Base-by-base conservation (phyloP, 805 yeast genomes). In the Priceomyces carsonii region DNA sequence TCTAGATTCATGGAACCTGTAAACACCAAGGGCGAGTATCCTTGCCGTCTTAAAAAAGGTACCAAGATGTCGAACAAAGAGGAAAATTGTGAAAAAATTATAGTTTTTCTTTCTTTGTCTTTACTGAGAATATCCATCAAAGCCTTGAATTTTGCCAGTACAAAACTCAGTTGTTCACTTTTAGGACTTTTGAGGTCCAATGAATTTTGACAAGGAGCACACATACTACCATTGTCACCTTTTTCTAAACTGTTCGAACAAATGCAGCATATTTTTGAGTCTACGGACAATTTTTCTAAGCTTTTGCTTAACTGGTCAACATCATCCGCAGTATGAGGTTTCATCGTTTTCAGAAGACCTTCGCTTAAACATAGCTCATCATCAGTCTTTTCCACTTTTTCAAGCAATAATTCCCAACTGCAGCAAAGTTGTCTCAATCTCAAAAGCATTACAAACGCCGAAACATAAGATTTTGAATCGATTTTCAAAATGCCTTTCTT, bases 31-130 rank as follows among this genome's bases (percentile, higher is more conserved):
- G 37, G 59, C 19, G 42, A 42, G 32, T 66, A 47, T 6, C 65
- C 65, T 14, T 56, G 50, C 6, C 43, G 43, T 7, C 44, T 38
- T 18, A 71, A 47, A 26, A 48, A 42, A 0, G 55, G 54, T 14
- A 42, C 61, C 5, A 68, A 15, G 10, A 57, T 31, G 4, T 50
- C 49, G 20, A 71, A 51, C 52, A 68, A 47, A 6, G 56, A 42
- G 21, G 66, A 59, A 38, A 69, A 71, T 34, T 66, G 69, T 6
- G 78, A 71, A 42, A 71, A 71, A 1, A 71, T 50, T 32, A 72
- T 71, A 3, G 75, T 69, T 40, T 71, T 69, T 16, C 74, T 59
- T 9, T 26, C 32, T 9, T 52, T 48, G 14, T 65, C 65, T 15
- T 47, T 36, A 17, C 41, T 35, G 30, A 73, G 45, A 4, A 73